Percentiles rank a stretch among this genome's conserved stretches.
Conservation (phyloP, 768 basidiomycete species). For the Amanita jacksonii region DNA sequence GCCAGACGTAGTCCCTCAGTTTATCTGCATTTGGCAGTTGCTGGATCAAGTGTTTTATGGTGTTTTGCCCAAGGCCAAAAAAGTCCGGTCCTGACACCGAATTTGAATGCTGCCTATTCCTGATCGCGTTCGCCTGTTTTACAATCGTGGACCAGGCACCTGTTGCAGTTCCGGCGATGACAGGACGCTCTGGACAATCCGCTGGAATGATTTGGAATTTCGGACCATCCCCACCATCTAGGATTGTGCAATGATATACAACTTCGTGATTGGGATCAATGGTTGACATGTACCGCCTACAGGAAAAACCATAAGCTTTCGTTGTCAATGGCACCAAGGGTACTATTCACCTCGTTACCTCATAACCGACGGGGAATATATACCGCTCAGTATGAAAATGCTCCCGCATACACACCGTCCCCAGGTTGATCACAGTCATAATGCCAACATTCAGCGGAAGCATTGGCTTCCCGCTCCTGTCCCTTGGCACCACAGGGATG, state of each 20-base stretch:
- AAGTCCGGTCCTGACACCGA: conserved; percentile 86
- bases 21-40: conserved; percentile 66
- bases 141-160: conserved; percentile 84
- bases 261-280: conserved; percentile 56
- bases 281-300: conserved; percentile 72
- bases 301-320: no score
- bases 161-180: conserved; percentile 81
- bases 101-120: conserved; percentile 76
- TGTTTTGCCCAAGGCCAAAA: conserved; percentile 80
- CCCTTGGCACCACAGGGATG: conserved; percentile 73
- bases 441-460: conserved; percentile 79
- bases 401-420: conserved; percentile 71
- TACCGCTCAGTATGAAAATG: conserved; percentile 85
- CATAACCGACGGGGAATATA: conserved; percentile 83
- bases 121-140: conserved; percentile 70
- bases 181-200: conserved; percentile 59
- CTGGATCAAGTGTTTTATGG: conserved; percentile 87
- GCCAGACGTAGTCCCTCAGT: conserved; percentile 78
- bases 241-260: conserved; percentile 75
- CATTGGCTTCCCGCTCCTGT: conserved; percentile 59
- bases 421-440: conserved; percentile 72
- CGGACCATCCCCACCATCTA: conserved; percentile 78
- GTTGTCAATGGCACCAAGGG: conserved; percentile 1
- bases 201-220: conserved; percentile 78
- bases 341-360: conserved; percentile 56